Conservation (phyloP, 495 filamentous ascomycete species). For the Lasiosphaeria hispida region DNA sequence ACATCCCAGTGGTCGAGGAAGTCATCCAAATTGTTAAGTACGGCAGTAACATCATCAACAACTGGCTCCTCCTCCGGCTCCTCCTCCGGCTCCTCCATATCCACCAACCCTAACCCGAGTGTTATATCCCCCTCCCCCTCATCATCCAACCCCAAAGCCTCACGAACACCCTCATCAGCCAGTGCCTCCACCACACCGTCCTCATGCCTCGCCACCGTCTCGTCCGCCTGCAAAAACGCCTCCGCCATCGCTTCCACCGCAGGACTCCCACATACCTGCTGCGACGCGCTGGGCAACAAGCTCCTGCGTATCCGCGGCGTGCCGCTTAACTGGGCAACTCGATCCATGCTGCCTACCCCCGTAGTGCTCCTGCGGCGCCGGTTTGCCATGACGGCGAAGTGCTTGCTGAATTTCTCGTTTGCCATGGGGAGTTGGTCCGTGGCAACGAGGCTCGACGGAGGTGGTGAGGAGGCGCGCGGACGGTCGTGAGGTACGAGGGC, state of each 20-base stretch:
- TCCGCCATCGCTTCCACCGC: constrained; percentile 40
- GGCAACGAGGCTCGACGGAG: constrained; percentile 18
- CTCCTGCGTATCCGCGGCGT: neutral
- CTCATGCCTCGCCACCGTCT: neutral
- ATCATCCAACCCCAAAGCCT: neutral
- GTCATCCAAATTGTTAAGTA: constrained; percentile 42
- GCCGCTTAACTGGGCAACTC: neutral
- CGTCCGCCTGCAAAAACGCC: constrained; percentile 31
- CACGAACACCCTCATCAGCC: neutral
- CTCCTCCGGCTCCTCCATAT: constrained; percentile 6
- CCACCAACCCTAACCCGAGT: constrained; percentile 2
- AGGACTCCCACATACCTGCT: constrained; percentile 39
- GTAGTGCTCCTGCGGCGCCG: constrained; percentile 3
- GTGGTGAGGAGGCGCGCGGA: constrained; percentile 24
- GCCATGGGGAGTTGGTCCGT: constrained; percentile 9
- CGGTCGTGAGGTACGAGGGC: neutral
- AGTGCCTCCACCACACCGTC: neutral
- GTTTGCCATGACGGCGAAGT: constrained; percentile 37
- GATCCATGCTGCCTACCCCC: too few relatives aligned
- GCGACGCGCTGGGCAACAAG: constrained; percentile 41
- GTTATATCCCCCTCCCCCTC: neutral
- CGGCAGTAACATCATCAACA: constrained; percentile 41
- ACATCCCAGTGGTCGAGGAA: constrained; percentile 43
- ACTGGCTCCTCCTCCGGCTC: constrained; percentile 11
- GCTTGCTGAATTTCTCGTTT: constrained; percentile 28